Percentiles rank a stretch among this genome's conserved stretches.
phyloP scores from a whole-genome alignment of 805 yeast genomes.

The Nematodospora valgi region DNA sequence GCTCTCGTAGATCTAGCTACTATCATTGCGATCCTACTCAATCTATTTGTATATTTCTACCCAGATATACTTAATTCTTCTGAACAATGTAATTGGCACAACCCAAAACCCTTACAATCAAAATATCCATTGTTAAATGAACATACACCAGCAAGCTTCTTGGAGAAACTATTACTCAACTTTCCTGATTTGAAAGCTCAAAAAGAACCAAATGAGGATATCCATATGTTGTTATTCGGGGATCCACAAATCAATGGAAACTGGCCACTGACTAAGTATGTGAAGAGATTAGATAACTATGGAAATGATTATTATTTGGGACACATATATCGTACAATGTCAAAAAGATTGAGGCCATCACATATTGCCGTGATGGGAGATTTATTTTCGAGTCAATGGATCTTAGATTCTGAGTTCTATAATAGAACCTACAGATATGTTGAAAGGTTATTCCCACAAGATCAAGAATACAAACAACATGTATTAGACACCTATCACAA shows the following conservation, averaged over 20 bases:
- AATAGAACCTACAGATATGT: conserved; percentile 74
- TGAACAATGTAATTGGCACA: conserved; percentile 59
- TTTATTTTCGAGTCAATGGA: conserved; percentile 92
- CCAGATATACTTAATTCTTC: conserved; percentile 54
- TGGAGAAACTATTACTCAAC: conserved; percentile 16
- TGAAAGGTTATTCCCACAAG: conserved; percentile 64
- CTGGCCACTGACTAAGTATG: conserved; percentile 65
- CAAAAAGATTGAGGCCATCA: conserved; percentile 60
- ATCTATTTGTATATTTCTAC: conserved; percentile 69
- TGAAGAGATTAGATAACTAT: conserved; percentile 74
- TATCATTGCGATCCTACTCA: conserved; percentile 42
- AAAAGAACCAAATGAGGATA: conserved; percentile 13
- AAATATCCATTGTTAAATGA: conserved; percentile 8
- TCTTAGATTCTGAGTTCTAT: conserved; percentile 78
- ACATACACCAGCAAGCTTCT: conserved; percentile 11
- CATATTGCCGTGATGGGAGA: conserved; percentile 93
- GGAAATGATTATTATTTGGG: conserved; percentile 91
- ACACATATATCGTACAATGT: conserved; percentile 72
- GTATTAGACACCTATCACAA: conserved; percentile 45
- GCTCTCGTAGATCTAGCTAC: conserved; percentile 7
- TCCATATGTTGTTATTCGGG: conserved; percentile 79
- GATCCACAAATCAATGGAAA: conserved; percentile 97
- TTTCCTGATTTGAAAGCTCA: conserved; percentile 16
- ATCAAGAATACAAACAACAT: conserved; percentile 45
- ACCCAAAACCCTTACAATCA: conserved; percentile 8